A percentile compares a stretch with the other conserved stretches of the same genome.
Evolutionary conservation across 2,329 filamentous ascomycete species (phyloP).

Genomic region (Neonectria coccinea): DNA sequence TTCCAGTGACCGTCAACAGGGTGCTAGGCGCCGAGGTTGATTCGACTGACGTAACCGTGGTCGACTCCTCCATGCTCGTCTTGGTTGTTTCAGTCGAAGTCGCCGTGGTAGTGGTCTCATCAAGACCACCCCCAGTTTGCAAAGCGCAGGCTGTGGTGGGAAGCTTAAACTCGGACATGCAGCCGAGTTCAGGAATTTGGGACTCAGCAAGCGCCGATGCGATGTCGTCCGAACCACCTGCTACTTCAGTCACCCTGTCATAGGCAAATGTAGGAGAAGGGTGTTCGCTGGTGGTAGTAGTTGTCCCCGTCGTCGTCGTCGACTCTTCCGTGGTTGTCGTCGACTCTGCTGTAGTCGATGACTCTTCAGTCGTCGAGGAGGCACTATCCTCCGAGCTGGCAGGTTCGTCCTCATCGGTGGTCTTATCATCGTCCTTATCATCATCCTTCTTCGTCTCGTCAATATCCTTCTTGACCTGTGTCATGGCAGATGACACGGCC

Average conservation of each 20-base stretch:
- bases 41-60: not conserved
- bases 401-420: not conserved
- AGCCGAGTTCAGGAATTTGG: constrained; percentile 5
- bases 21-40: not conserved
- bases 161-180: constrained; percentile 12
- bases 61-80: not conserved
- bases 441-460: constrained; percentile 8
- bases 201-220: constrained; percentile 1
- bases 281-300: constrained; percentile 4
- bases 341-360: not conserved
- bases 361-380: not conserved
- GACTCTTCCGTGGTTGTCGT: constrained; percentile 2
- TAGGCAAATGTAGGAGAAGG: constrained; percentile 1
- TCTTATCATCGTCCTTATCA: constrained; percentile 1
- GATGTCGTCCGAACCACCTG: constrained; percentile 9
- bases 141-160: constrained; percentile 5
- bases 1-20: not conserved
- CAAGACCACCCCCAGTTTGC: not conserved
- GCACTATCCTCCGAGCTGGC: constrained; percentile 1
- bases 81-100: not conserved
- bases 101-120: not conserved
- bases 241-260: not conserved
- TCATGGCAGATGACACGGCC: constrained; percentile 9
- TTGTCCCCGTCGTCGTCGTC: constrained; percentile 2
- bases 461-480: constrained; percentile 14